phyloP scores from a whole-genome alignment of 257 asterid species.

The Solanum sejunctum region DNA sequence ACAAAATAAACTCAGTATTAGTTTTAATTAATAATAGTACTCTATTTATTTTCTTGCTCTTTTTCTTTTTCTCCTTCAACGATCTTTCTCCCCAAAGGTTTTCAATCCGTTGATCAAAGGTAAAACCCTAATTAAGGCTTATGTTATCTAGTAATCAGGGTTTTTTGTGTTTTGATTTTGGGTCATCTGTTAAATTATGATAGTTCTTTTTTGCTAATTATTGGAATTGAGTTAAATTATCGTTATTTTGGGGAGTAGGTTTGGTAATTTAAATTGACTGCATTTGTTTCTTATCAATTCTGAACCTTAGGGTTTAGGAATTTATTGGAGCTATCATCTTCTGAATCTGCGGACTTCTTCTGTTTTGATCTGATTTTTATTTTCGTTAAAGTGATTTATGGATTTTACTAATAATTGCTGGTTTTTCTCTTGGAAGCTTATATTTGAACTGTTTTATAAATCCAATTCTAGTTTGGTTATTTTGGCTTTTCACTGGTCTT shows the following conservation, averaged over 20 bases:
- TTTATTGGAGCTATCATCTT: neutral
- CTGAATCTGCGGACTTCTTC: neutral
- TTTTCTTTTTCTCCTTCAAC: neutral
- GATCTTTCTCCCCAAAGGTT: neutral
- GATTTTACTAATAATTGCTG: neutral
- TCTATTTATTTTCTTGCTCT: neutral
- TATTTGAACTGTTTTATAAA: neutral
- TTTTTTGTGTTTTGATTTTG: neutral
- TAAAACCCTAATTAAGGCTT: neutral
- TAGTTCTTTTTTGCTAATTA: neutral
- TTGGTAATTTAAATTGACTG: neutral
- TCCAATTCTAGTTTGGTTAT: neutral
- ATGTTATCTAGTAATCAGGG: neutral
- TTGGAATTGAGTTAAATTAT: neutral
- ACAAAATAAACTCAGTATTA: neutral
- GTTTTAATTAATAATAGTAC: neutral
- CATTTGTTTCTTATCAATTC: neutral
- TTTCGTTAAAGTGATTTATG: neutral
- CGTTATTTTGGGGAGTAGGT: neutral
- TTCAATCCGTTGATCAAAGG: constrained; percentile 3
- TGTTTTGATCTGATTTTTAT: neutral
- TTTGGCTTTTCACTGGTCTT: neutral
- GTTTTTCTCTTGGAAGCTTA: neutral
- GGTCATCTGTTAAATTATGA: neutral
- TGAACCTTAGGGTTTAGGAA: neutral